Evolutionary conservation across 768 basidiomycete genomes (phyloP).

Genomic region (Crassisporium funariophilum): DNA sequence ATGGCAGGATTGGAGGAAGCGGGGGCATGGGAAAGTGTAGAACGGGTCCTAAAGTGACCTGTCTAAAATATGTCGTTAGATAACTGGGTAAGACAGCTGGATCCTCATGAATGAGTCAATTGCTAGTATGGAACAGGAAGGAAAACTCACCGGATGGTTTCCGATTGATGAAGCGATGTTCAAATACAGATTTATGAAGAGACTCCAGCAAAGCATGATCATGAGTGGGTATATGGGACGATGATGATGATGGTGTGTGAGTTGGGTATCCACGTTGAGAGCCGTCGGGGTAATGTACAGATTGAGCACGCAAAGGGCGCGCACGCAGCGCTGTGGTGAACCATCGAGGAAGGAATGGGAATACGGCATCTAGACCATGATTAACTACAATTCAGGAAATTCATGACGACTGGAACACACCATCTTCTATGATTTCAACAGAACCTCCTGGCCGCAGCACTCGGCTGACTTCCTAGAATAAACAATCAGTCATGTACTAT

Average conservation of each 20-base stretch:
- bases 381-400: not conserved
- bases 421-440: conserved; percentile 75
- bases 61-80: conserved; percentile 71
- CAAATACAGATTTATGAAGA: conserved; percentile 66
- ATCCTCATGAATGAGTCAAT: no score
- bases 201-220: conserved; percentile 74
- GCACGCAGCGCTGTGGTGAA: conserved; percentile 71
- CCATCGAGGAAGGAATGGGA: conserved; percentile 77
- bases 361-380: conserved; percentile 59
- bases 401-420: conserved; percentile 35
- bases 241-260: conserved; percentile 32
- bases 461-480: conserved; percentile 67
- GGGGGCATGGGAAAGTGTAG: conserved; percentile 71
- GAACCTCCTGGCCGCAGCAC: conserved; percentile 70
- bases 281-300: conserved; percentile 54
- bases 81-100: conserved; percentile 68
- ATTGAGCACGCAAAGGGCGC: conserved; percentile 47
- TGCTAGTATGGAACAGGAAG: no score
- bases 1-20: conserved; percentile 61
- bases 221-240: conserved; percentile 41
- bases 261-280: conserved; percentile 39
- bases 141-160: conserved; percentile 60
- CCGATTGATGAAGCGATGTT: conserved; percentile 70
- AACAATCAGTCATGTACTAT: not conserved
- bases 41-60: conserved; percentile 61